Conservation (phyloP, 192 early-diverging fungal species). For the Backusella circina region DNA sequence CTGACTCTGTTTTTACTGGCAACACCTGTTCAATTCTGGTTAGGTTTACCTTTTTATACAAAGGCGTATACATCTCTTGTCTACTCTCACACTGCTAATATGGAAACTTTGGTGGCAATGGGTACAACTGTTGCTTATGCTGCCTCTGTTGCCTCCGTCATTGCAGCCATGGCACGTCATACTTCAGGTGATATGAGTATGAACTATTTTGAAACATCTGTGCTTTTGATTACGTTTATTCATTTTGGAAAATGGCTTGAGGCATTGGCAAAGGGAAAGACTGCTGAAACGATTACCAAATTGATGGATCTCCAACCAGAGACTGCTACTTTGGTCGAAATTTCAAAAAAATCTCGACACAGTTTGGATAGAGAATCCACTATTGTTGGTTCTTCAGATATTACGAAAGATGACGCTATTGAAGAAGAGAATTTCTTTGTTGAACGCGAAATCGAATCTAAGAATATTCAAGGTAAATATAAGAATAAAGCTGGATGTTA, state of each 20-base stretch:
- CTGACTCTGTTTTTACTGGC: conserved; percentile 56
- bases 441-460: conserved; percentile 46
- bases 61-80: conserved; percentile 61
- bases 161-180: conserved; percentile 38
- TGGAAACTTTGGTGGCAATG: conserved; percentile 77
- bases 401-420: conserved; percentile 6
- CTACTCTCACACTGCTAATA: conserved; percentile 64
- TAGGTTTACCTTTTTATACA: conserved; percentile 65
- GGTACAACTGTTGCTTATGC: conserved; percentile 73
- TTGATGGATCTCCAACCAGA: conserved; percentile 75
- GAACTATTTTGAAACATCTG: conserved; percentile 76
- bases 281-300: conserved; percentile 72
- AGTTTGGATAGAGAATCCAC: not conserved
- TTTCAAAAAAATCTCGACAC: conserved; percentile 14
- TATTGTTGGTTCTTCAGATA: not conserved
- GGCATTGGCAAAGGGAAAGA: conserved; percentile 72
- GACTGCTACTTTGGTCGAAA: conserved; percentile 54
- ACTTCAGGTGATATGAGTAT: conserved; percentile 22
- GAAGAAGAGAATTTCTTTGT: conserved; percentile 16
- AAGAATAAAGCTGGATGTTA: not conserved
- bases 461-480: conserved; percentile 54
- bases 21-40: conserved; percentile 70
- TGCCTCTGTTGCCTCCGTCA: conserved; percentile 55
- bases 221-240: conserved; percentile 79
- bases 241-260: conserved; percentile 81